Base-by-base conservation (phyloP, 1,284 basidiomycete species). In the Malassezia cuniculi region DNA sequence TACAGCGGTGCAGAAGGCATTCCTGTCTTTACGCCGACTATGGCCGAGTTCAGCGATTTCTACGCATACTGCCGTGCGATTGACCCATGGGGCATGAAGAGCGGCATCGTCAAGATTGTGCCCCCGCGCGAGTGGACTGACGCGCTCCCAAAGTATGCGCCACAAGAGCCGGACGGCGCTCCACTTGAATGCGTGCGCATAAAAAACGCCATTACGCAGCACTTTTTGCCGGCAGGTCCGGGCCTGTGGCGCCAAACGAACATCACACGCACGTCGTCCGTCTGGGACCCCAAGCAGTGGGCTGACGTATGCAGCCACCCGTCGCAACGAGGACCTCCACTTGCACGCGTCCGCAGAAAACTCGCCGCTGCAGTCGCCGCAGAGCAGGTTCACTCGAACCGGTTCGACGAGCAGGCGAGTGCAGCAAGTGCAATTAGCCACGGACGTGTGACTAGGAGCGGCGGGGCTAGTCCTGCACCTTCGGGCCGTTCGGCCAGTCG, bases 161-260 rank as follows among this genome's bases (percentile, higher is more conserved):
- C 49, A 4, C 10, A n/a, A n/a, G 24, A 17, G 10, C n/a, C 22
- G 9, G 42, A 54, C 20, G 27, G 22, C 15, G 50, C 50, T 37
- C 39, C 49, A 40, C 18, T 58, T 18, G 48, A 47, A 34, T 41
- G 46, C 31, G 51, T 63, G 8, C 60, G 60, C 34, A 66, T 66
- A 31, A 47, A 52, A 19, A 59, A 62, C 28, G 56, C 57, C 20
- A 66, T 66, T 34, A 31, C 42, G n/a, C 63, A 66, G 48, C 58
- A 63, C 37, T 59, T 61, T 19, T 47, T 50, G 7, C 39, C 52
- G 1, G 61, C 61, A 3, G 59, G 57, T 31, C 50, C 54, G 7
- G 63, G 63, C n/a, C 50, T 54, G 17, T 66, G 57, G 54, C 47
- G 54, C n/a, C 59, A 62, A 40, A 57, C 58, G 29, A 66, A 66